Conservation (phyloP, 2,329 filamentous ascomycete genomes). For the Kalmusia sp. region DNA sequence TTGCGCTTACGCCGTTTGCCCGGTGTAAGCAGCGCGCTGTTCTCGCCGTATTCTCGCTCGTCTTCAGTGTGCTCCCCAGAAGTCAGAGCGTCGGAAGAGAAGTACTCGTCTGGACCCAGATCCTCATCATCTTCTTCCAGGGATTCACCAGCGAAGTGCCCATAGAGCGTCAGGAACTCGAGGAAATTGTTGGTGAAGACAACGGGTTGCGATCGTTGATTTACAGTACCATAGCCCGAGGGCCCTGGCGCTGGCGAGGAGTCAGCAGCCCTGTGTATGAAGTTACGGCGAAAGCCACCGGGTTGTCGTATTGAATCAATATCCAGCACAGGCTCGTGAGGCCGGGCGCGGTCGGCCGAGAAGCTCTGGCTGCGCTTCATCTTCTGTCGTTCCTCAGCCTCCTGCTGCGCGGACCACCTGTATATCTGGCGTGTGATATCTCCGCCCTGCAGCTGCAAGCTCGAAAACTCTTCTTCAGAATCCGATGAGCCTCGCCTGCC, state of each 20-base stretch:
- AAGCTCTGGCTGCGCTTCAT: slow-evolving; percentile 88
- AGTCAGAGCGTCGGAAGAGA: slow-evolving; percentile 77
- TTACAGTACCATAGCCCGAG: slow-evolving; percentile 49
- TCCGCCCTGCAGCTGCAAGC: slow-evolving; percentile 88
- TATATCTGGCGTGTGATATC: slow-evolving; percentile 96
- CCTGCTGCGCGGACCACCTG: slow-evolving; percentile 91
- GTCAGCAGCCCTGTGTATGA: slow-evolving; percentile 76
- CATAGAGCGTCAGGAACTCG: slow-evolving; percentile 93
- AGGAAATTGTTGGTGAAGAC: slow-evolving; percentile 88
- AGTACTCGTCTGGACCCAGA: slow-evolving; percentile 87
- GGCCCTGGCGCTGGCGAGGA: slow-evolving; percentile 58
- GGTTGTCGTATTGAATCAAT: slow-evolving; percentile 92
- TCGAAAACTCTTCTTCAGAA: slow-evolving; percentile 82
- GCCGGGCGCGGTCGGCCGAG: slow-evolving; percentile 75
- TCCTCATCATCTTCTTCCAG: slow-evolving; percentile 96
- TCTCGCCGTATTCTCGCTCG: slow-evolving; percentile 80
- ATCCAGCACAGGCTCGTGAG: slow-evolving; percentile 80
- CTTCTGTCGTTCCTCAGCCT: slow-evolving; percentile 68
- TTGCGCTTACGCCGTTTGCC: slow-evolving; percentile 75
- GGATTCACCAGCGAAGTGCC: slow-evolving; percentile 96
- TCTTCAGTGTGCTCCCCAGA: slow-evolving; percentile 63
- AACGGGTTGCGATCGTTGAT: slow-evolving; percentile 29
- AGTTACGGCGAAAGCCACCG: slow-evolving; percentile 91
- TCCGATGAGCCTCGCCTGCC: slow-evolving; percentile 54
- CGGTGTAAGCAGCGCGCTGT: slow-evolving; percentile 78